Evolutionary conservation across 176 grass and related monocot genomes (phyloP).

Genomic region (Triticum urartu): DNA sequence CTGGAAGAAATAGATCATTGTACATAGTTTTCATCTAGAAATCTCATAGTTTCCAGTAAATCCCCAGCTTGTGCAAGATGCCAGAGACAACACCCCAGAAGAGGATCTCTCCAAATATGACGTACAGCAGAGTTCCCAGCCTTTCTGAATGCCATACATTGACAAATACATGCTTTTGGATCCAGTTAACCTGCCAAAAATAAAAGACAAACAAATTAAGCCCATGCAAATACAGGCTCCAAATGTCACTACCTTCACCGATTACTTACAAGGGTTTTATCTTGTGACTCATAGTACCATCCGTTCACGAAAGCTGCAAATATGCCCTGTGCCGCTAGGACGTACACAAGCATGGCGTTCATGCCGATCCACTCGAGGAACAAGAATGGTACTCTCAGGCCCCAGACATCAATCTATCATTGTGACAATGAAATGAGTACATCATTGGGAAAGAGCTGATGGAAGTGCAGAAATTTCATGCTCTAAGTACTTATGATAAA

Average conservation of each 20-base stretch:
- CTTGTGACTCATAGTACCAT: conserved; percentile 59
- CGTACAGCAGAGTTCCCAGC: conserved; percentile 60
- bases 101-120: conserved; percentile 72
- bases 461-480: not conserved
- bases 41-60: conserved; percentile 60
- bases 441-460: not conserved
- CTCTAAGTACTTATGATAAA: not conserved
- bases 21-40: not conserved
- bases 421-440: not conserved
- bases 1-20: not conserved
- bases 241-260: not conserved
- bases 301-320: conserved; percentile 63
- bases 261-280: conserved; percentile 55
- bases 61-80: conserved; percentile 54
- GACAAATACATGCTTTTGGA: conserved; percentile 64
- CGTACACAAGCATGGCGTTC: conserved; percentile 91
- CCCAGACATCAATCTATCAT: conserved; percentile 66
- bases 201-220: not conserved
- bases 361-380: conserved; percentile 79
- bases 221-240: not conserved
- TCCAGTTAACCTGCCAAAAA: conserved; percentile 56
- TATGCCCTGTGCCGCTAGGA: conserved; percentile 72
- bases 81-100: conserved; percentile 62
- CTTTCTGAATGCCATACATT: conserved; percentile 68
- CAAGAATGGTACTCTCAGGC: conserved; percentile 51